Conservation (phyloP, 805 yeast species). For the Isabelozyma heimii region DNA sequence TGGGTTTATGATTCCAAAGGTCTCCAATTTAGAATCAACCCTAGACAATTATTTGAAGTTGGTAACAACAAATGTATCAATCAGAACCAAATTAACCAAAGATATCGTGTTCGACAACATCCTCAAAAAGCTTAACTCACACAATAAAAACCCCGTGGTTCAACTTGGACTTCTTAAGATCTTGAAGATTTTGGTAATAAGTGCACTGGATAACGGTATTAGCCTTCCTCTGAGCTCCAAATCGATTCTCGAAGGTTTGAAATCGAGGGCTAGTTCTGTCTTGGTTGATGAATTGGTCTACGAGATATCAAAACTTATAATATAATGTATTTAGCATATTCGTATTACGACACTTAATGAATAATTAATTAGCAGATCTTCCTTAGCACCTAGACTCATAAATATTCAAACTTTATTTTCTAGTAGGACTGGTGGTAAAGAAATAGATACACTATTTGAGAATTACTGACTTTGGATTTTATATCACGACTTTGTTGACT, state of each 20-base stretch:
- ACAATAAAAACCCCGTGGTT: slow-evolving; percentile 33
- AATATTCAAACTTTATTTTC: no score
- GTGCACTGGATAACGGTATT: not conserved
- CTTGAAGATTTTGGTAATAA: slow-evolving; percentile 14
- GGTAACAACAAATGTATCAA: slow-evolving; percentile 14
- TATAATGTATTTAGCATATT: slow-evolving; percentile 71
- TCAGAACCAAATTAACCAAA: slow-evolving; percentile 22
- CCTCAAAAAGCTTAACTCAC: slow-evolving; percentile 22
- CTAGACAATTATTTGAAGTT: slow-evolving; percentile 40
- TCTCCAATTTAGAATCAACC: slow-evolving; percentile 42
- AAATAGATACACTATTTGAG: no score
- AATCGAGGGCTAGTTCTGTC: slow-evolving; percentile 23
- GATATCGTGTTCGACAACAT: slow-evolving; percentile 26
- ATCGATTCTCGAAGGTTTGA: slow-evolving; percentile 6
- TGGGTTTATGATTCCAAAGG: slow-evolving; percentile 39
- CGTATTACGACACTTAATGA: slow-evolving; percentile 29
- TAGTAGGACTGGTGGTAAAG: no score
- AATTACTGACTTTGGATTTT: no score
- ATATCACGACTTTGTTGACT: no score
- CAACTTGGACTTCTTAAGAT: slow-evolving; percentile 35
- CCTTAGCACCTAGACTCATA: no score
- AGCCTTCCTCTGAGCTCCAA: slow-evolving; percentile 1
- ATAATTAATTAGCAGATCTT: no score
- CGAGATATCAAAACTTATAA: slow-evolving; percentile 32
- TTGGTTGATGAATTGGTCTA: slow-evolving; percentile 36